Evolutionary conservation across 116 monocot species (phyloP).

Genomic region (Phalaenopsis hybrid): DNA sequence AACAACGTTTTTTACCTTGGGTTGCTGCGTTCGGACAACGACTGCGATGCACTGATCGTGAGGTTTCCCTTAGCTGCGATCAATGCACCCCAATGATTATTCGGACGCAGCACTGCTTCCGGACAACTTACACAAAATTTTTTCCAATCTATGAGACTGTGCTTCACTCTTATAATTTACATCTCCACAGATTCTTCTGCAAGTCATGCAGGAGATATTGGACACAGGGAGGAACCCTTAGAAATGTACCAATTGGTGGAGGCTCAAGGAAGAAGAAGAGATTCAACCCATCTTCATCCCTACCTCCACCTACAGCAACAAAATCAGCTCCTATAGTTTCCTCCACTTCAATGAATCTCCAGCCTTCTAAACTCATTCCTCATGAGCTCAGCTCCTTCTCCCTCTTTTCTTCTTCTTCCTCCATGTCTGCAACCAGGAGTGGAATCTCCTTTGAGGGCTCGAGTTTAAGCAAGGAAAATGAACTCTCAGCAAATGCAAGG

Average conservation of each 20-base stretch:
- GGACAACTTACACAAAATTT: too few species aligned
- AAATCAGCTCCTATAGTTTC: not conserved
- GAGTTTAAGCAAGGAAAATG: too few species aligned
- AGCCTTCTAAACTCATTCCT: not conserved
- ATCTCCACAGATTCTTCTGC: constrained; percentile 19
- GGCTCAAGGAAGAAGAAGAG: constrained; percentile 11
- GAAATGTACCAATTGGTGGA: constrained; percentile 9
- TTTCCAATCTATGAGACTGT: too few species aligned
- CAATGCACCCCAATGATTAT: too few species aligned
- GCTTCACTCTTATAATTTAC: too few species aligned
- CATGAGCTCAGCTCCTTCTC: not conserved
- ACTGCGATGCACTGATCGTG: too few species aligned
- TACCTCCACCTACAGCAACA: not conserved
- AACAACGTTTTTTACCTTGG: too few species aligned
- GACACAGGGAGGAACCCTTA: constrained; percentile 12
- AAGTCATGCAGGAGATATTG: constrained; percentile 31
- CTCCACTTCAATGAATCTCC: not conserved
- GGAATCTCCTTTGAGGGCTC: not conserved
- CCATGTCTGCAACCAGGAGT: not conserved
- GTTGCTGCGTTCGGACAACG: too few species aligned
- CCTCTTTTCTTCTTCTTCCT: not conserved
- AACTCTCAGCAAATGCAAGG: too few species aligned
- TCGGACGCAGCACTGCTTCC: too few species aligned
- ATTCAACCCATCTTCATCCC: not conserved
- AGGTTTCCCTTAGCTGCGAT: too few species aligned